A percentile compares a stretch with the other conserved stretches of the same genome.
Conservation (phyloP, 1,284 basidiomycete species). For the Chiua sp. region DNA sequence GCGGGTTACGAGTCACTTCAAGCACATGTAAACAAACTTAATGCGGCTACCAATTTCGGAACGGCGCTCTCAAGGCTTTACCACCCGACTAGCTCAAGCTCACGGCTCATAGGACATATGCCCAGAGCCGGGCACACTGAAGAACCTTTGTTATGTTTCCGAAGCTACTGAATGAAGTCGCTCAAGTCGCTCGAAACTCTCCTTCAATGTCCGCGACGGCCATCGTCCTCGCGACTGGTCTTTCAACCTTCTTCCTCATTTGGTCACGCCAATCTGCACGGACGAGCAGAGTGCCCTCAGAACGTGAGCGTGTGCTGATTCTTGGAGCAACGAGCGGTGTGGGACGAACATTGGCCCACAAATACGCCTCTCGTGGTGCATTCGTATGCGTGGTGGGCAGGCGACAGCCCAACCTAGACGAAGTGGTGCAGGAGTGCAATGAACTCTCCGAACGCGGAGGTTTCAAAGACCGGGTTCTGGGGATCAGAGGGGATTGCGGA, state of each 20-base stretch:
- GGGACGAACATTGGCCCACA: conserved; percentile 74
- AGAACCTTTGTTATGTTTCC: conserved; percentile 14
- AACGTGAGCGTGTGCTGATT: conserved; percentile 74
- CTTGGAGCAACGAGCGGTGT: conserved; percentile 86
- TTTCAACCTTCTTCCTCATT: conserved; percentile 27
- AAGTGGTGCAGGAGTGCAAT: conserved; percentile 69
- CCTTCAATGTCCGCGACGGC: conserved; percentile 11
- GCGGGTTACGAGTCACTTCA: too few species aligned
- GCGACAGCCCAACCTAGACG: conserved; percentile 58
- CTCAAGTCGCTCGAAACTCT: conserved; percentile 8
- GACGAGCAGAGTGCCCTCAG: conserved; percentile 13
- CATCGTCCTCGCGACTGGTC: conserved; percentile 11
- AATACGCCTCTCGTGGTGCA: conserved; percentile 80
- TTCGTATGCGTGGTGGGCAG: conserved; percentile 81
- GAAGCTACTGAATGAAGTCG: conserved; percentile 6
- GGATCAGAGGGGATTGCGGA: conserved; percentile 68
- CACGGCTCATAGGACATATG: too few species aligned
- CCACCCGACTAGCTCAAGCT: too few species aligned
- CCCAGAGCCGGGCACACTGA: too few species aligned
- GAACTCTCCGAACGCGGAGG: conserved; percentile 21
- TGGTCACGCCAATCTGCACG: conserved; percentile 13
- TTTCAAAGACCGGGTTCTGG: conserved; percentile 42
- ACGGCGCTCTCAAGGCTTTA: too few species aligned
- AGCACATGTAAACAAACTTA: too few species aligned
- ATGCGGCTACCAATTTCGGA: too few species aligned